phyloP scores from a whole-genome alignment of 2,329 filamentous ascomycete species.

The Colletotrichum spaethianum region DNA sequence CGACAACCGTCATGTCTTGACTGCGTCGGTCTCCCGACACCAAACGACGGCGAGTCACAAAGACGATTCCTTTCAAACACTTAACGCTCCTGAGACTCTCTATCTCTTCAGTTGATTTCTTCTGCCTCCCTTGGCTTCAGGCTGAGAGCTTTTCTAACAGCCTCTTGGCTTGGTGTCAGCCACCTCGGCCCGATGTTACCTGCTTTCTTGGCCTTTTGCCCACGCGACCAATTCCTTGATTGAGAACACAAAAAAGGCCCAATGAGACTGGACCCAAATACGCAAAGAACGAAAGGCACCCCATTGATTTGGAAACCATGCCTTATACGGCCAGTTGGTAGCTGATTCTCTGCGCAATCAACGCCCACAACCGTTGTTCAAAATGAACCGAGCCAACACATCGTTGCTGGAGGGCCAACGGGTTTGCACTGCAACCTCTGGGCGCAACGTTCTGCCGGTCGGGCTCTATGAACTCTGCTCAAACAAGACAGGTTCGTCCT shows the following conservation, averaged over 20 bases:
- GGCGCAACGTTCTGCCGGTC: not conserved
- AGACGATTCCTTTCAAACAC: not conserved
- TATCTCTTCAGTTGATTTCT: not conserved
- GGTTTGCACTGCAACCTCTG: not conserved
- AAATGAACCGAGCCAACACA: not conserved
- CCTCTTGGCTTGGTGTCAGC: not conserved
- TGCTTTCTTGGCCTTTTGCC: not conserved
- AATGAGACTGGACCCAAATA: not conserved
- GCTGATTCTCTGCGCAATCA: not conserved
- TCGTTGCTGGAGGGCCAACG: not conserved
- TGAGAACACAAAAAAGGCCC: not conserved
- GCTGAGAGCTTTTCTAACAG: not conserved
- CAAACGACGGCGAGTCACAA: not conserved
- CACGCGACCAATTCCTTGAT: not conserved
- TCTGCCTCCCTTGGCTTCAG: not conserved
- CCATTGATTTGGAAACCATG: not conserved
- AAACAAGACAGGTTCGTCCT: not conserved
- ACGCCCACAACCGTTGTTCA: not conserved
- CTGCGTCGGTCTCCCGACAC: not conserved
- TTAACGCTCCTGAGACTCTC: not conserved
- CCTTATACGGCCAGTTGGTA: not conserved
- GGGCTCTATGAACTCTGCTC: not conserved
- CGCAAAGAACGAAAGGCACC: not conserved
- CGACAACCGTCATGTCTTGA: not conserved
- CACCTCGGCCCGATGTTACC: not conserved